Evolutionary conservation across 2,329 filamentous ascomycete genomes (phyloP).

Genomic region (Exophiala calicioides): DNA sequence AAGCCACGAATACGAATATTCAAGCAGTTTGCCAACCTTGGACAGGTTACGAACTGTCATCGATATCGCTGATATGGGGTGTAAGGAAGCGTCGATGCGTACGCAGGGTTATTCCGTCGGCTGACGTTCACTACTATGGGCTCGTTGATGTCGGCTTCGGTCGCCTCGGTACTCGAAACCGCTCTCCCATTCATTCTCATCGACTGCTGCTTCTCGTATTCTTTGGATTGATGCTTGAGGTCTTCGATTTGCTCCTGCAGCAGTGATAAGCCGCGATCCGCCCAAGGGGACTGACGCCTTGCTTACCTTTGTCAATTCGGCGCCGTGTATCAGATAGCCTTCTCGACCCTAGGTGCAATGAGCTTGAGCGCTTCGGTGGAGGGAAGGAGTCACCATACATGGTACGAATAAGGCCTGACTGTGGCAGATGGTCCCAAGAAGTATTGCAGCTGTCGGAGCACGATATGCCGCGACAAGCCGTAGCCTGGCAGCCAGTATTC

Average conservation of each 20-base stretch:
- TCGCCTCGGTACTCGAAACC: slow-evolving; percentile 15
- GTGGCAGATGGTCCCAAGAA: slow-evolving; percentile 51
- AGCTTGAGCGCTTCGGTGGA: slow-evolving; percentile 4
- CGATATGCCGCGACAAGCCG: slow-evolving; percentile 51
- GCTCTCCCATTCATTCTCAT: slow-evolving; percentile 41
- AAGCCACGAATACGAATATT: no score
- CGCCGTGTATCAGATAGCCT: slow-evolving; percentile 50
- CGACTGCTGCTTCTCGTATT: slow-evolving; percentile 51
- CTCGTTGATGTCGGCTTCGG: slow-evolving; percentile 31
- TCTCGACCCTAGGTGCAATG: slow-evolving; percentile 45
- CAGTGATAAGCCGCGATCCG: slow-evolving; percentile 3
- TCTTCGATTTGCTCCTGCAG: slow-evolving; percentile 53
- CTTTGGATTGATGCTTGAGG: slow-evolving; percentile 47
- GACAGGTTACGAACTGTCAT: slow-evolving; percentile 10
- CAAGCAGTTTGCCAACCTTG: no score
- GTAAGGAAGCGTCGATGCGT: slow-evolving; percentile 19
- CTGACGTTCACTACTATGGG: slow-evolving; percentile 26
- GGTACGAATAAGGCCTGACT: slow-evolving; percentile 50
- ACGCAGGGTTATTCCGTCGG: slow-evolving; percentile 16
- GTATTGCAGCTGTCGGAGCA: slow-evolving; percentile 51
- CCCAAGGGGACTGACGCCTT: slow-evolving; percentile 14
- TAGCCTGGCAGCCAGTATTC: slow-evolving; percentile 54
- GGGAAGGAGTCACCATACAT: slow-evolving; percentile 37
- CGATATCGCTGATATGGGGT: slow-evolving; percentile 19
- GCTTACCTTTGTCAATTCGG: slow-evolving; percentile 50